Conservation (phyloP, 2,329 filamentous ascomycete genomes). For the Phaeosphaeriaceae sp. region DNA sequence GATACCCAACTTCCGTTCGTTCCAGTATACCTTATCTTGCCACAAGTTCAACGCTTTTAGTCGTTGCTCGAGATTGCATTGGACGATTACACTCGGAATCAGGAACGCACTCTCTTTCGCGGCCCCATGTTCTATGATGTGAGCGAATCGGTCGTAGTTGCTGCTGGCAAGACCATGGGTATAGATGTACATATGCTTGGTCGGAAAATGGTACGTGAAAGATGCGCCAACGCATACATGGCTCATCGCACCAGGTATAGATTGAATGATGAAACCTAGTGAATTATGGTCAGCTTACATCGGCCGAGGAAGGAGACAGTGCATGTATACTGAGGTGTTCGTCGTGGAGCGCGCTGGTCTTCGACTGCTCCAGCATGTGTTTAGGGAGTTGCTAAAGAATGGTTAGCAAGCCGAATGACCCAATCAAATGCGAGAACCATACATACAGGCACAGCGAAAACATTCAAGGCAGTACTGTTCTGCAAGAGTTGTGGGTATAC, state of each 20-base stretch:
- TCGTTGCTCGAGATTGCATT: slow-evolving; percentile 7
- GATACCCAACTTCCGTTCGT: slow-evolving; percentile 13
- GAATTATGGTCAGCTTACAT: not conserved
- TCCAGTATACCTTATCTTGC: slow-evolving; percentile 13
- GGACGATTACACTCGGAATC: slow-evolving; percentile 16
- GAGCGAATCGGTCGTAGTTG: slow-evolving; percentile 1
- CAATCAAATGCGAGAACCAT: not conserved
- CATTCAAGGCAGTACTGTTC: slow-evolving; percentile 5
- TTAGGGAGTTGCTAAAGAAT: not conserved
- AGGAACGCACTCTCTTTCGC: slow-evolving; percentile 11
- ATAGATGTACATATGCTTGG: slow-evolving; percentile 22
- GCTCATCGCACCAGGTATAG: not conserved
- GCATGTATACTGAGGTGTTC: not conserved
- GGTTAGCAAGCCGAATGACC: not conserved
- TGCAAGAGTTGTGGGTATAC: slow-evolving; percentile 7
- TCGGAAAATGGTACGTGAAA: slow-evolving; percentile 26
- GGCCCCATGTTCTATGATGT: not conserved
- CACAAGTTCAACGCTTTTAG: slow-evolving; percentile 1
- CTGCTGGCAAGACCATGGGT: slow-evolving; percentile 13
- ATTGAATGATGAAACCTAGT: slow-evolving; percentile 21
- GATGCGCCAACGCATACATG: slow-evolving; percentile 14
- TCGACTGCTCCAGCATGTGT: not conserved
- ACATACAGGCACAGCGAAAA: slow-evolving; percentile 7
- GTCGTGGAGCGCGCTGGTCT: not conserved
- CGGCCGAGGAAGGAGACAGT: not conserved